Evolutionary conservation across 805 yeast genomes (phyloP).

Genomic region (Kodamaea hsintzibuensis): DNA sequence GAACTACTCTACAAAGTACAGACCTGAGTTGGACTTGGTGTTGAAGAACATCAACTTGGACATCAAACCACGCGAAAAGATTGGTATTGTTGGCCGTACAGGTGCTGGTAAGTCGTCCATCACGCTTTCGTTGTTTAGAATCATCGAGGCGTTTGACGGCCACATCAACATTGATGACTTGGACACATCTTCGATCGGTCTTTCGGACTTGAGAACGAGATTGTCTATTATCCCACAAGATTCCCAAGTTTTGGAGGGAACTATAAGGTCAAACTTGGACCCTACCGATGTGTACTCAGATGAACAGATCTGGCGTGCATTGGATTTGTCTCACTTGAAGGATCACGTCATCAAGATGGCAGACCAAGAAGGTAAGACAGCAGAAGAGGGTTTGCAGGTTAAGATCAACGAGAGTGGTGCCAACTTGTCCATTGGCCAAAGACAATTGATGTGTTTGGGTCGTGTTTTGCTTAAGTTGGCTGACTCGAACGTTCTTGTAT

Average conservation of each 20-base stretch:
- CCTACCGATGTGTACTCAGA: conserved; percentile 38
- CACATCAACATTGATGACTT: conserved; percentile 36
- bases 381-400: conserved; percentile 33
- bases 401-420: conserved; percentile 46
- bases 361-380: conserved; percentile 23
- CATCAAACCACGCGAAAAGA: conserved; percentile 40
- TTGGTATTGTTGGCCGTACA: conserved; percentile 48
- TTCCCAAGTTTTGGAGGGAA: conserved; percentile 47
- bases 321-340: conserved; percentile 44
- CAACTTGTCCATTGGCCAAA: conserved; percentile 54
- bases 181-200: conserved; percentile 37
- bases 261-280: conserved; percentile 42
- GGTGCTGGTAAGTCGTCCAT: conserved; percentile 50
- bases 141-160: conserved; percentile 42
- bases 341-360: conserved; percentile 40
- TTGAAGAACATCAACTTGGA: conserved; percentile 38
- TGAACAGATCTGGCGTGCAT: conserved; percentile 43
- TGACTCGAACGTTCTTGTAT: conserved; percentile 56
- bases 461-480: conserved; percentile 69
- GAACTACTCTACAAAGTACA: conserved; percentile 42
- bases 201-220: conserved; percentile 43
- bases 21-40: conserved; percentile 47
- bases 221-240: conserved; percentile 48
- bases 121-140: conserved; percentile 45
- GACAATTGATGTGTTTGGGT: conserved; percentile 70